phyloP scores from a whole-genome alignment of 345 rosid genomes.

The Salix dunnii region DNA sequence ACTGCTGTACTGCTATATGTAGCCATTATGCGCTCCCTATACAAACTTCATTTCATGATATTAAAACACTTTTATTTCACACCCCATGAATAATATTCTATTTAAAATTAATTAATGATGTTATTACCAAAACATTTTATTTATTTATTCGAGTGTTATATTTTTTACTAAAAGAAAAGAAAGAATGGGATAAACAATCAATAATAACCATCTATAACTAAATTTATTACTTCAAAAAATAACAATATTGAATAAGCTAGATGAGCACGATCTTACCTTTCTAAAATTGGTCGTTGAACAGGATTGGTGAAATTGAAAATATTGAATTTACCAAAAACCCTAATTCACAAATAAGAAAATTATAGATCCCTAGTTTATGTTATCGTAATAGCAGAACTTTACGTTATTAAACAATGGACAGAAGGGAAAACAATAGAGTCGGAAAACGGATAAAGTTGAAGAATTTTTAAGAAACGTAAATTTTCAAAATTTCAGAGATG shows the following conservation, averaged over 20 bases:
- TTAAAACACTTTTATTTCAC: neutral
- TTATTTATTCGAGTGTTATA: neutral
- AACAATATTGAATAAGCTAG: neutral
- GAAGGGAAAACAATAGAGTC: neutral
- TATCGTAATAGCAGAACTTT: neutral
- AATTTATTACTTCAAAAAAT: neutral
- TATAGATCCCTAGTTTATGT: neutral
- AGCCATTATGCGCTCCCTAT: neutral
- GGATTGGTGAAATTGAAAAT: neutral
- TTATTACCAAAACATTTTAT: neutral
- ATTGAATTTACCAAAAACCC: neutral
- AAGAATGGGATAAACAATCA: neutral
- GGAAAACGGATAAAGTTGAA: neutral
- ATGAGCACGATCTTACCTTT: constrained; percentile 5
- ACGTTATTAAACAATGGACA: neutral
- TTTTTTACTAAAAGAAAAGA: neutral
- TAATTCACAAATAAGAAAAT: neutral
- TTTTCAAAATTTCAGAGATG: neutral
- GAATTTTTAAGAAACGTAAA: neutral
- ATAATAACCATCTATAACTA: neutral
- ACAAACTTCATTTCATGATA: neutral
- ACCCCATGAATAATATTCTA: neutral
- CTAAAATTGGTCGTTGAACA: neutral
- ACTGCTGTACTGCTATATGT: neutral
- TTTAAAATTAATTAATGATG: neutral